A percentile compares a stretch with the other conserved stretches of the same genome.
These are phyloP conservation scores for Phialocephala subalpina DNA, from an alignment of 2,329 filamentous ascomycete genomes.

Conservation along the genomic window DNA sequence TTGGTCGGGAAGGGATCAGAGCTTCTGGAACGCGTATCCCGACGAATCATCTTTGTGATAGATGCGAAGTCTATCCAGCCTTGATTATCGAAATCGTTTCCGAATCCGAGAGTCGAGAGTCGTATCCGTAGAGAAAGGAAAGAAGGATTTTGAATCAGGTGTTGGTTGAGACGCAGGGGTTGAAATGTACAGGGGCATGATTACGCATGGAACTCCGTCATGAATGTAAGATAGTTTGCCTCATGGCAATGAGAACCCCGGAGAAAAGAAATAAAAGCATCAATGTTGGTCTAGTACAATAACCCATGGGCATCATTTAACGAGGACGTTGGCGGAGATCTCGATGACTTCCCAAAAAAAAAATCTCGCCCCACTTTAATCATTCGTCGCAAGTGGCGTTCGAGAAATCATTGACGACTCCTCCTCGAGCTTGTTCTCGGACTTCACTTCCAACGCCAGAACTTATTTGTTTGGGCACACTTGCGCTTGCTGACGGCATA, in stretches of 20 bases:
- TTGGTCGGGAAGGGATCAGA: neutral
- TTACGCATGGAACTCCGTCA: no score
- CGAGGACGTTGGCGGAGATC: neutral
- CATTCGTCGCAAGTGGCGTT: constrained; percentile 6
- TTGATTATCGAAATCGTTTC: constrained; percentile 4
- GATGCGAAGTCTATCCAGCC: neutral
- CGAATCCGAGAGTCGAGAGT: neutral
- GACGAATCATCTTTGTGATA: neutral
- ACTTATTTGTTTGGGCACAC: neutral
- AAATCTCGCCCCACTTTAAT: neutral
- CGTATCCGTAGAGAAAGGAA: neutral
- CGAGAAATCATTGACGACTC: constrained; percentile 5
- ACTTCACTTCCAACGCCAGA: neutral
- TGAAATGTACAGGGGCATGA: no score
- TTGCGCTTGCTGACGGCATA: constrained; percentile 5
- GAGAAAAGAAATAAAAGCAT: no score
- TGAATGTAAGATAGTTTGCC: no score
- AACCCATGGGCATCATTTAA: no score
- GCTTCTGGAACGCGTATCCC: neutral
- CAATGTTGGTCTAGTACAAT: no score
- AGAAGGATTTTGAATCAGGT: no score
- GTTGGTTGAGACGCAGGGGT: no score
- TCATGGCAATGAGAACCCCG: neutral
- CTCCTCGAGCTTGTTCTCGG: neutral
- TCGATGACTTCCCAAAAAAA: neutral